Conservation (phyloP, 2,329 filamentous ascomycete species). For the Didymella keratinophila region DNA sequence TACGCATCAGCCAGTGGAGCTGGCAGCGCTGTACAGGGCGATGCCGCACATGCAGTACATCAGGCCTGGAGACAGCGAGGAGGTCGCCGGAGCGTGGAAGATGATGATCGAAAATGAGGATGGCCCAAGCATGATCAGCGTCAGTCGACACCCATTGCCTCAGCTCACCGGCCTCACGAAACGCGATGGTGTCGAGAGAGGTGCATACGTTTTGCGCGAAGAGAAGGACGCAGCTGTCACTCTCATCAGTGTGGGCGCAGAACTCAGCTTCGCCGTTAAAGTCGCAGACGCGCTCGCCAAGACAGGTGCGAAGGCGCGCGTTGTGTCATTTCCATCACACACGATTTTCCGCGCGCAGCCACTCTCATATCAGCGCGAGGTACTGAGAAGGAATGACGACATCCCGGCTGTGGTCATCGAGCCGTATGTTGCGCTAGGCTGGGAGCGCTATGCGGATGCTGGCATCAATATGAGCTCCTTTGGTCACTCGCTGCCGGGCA, state of each 20-base stretch:
- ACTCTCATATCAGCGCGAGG: constrained; percentile 55
- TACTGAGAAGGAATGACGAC: constrained; percentile 52
- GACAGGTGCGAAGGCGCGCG: constrained; percentile 53
- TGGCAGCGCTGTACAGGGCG: constrained; percentile 64
- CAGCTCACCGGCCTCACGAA: constrained; percentile 51
- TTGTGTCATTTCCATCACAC: constrained; percentile 61
- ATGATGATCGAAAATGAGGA: constrained; percentile 54
- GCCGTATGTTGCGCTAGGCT: constrained; percentile 64
- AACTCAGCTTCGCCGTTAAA: constrained; percentile 55
- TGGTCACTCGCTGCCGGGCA: constrained; percentile 64
- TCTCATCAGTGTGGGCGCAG: constrained; percentile 57
- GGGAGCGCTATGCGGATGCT: constrained; percentile 68
- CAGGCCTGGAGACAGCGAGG: constrained; percentile 66
- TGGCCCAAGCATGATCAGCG: constrained; percentile 58
- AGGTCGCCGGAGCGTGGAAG: constrained; percentile 63
- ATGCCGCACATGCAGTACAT: constrained; percentile 71
- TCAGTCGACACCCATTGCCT: constrained; percentile 53
- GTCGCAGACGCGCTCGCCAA: constrained; percentile 44
- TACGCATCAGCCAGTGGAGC: constrained; percentile 68
- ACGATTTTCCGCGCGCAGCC: constrained; percentile 59
- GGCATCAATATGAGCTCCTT: constrained; percentile 63
- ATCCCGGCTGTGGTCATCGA: constrained; percentile 66
- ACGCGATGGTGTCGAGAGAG: constrained; percentile 53
- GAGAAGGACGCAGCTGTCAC: constrained; percentile 54
- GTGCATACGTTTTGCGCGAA: constrained; percentile 59